A percentile compares a stretch with the other conserved stretches of the same genome.
These are phyloP conservation scores for Mycena galopus DNA, from an alignment of 768 basidiomycete genomes.

Conservation along the genomic window DNA sequence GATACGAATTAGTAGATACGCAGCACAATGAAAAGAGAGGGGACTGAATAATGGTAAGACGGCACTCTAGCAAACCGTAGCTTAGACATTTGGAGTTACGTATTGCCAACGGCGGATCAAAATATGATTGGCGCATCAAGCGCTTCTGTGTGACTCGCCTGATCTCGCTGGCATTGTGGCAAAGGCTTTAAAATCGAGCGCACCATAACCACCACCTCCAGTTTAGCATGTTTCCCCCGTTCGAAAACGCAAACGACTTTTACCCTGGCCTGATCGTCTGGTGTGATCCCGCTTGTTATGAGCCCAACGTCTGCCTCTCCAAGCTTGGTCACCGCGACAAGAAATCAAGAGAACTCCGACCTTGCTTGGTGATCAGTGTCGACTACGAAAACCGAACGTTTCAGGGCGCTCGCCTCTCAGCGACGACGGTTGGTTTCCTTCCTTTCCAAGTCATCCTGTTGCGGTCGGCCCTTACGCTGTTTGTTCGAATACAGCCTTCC, in stretches of 20 bases:
- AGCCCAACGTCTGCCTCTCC: neutral
- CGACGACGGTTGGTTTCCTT: conserved; percentile 16
- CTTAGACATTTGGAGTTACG: too few relatives aligned
- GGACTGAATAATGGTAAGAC: too few relatives aligned
- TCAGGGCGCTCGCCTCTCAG: conserved; percentile 29
- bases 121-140: too few relatives aligned
- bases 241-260: conserved; percentile 23
- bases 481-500: conserved; percentile 4
- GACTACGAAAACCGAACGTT: conserved; percentile 12
- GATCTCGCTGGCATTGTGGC: too few relatives aligned
- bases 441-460: neutral
- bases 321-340: conserved; percentile 8
- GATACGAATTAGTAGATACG: too few relatives aligned
- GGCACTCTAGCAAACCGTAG: too few relatives aligned
- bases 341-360: conserved; percentile 29
- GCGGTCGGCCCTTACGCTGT: too few relatives aligned
- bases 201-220: neutral
- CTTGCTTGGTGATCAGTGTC: conserved; percentile 32
- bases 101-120: too few relatives aligned
- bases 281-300: conserved; percentile 32
- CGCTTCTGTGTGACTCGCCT: too few relatives aligned
- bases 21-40: too few relatives aligned
- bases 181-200: too few relatives aligned
- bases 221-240: conserved; percentile 24
- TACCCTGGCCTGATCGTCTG: conserved; percentile 45